Percentiles rank a stretch among this genome's conserved stretches.
These are phyloP conservation scores for Botrytis deweyae DNA, from an alignment of 2,329 filamentous ascomycete species.

Conservation along the genomic window DNA sequence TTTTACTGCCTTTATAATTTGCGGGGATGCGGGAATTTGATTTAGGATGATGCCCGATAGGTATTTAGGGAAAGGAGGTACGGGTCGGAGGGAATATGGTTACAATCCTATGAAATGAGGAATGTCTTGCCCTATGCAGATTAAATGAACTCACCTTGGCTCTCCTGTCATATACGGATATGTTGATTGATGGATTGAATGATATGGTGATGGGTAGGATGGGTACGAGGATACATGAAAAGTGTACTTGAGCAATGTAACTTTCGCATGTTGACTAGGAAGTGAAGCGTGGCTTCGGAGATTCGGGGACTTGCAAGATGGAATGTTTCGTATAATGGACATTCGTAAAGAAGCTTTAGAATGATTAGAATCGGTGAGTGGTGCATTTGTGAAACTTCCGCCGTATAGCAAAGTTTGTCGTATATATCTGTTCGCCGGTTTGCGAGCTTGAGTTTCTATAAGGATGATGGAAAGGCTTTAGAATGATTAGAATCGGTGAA, in stretches of 20 bases:
- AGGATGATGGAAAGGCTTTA: not conserved
- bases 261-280: constrained; percentile 6
- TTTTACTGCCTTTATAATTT: not conserved
- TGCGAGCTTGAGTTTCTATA: not conserved
- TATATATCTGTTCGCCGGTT: not conserved
- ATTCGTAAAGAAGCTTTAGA: constrained; percentile 8
- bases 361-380: constrained; percentile 13
- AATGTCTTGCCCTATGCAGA: constrained; percentile 21
- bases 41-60: constrained; percentile 13
- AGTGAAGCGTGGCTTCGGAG: constrained; percentile 19
- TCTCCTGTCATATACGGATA: constrained; percentile 12
- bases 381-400: not conserved
- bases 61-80: not conserved
- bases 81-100: constrained; percentile 7
- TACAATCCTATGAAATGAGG: constrained; percentile 7
- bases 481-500: not conserved
- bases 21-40: constrained; percentile 8
- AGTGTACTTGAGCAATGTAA: constrained; percentile 7
- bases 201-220: not conserved
- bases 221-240: constrained; percentile 7
- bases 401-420: not conserved
- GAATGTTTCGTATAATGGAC: not conserved
- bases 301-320: constrained; percentile 21
- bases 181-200: not conserved
- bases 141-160: constrained; percentile 3